These are phyloP conservation scores for Martiniozyma asiatica DNA, from an alignment of 1,139 yeast species.

Conservation along the genomic window DNA sequence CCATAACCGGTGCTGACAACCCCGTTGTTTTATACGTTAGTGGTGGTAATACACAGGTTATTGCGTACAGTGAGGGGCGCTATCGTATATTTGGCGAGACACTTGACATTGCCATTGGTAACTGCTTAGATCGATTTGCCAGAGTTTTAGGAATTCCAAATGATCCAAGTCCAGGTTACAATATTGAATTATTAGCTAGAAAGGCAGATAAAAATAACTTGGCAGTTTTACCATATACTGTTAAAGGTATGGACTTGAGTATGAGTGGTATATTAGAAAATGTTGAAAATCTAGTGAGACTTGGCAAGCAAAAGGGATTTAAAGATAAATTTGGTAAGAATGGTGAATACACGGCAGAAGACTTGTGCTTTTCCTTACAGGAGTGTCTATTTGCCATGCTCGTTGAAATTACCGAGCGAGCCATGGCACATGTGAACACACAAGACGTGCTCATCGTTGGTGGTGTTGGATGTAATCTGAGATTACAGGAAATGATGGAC, in stretches of 20 bases:
- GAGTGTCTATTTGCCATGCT: slow-evolving; percentile 91
- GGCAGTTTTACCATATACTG: slow-evolving; percentile 83
- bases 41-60: slow-evolving; percentile 97
- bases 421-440: slow-evolving; percentile 94
- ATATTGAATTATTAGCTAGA: slow-evolving; percentile 88
- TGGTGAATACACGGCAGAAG: slow-evolving; percentile 54
- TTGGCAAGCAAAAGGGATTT: slow-evolving; percentile 2
- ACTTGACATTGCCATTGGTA: slow-evolving; percentile 92
- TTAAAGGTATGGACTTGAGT: slow-evolving; percentile 95
- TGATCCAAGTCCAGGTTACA: slow-evolving; percentile 95
- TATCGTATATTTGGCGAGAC: slow-evolving; percentile 97
- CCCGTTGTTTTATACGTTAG: slow-evolving; percentile 95
- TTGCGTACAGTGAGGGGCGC: slow-evolving; percentile 87
- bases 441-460: slow-evolving; percentile 90
- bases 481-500: slow-evolving; percentile 94
- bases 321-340: slow-evolving; percentile 50
- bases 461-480: slow-evolving; percentile 90
- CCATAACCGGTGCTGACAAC: slow-evolving; percentile 87
- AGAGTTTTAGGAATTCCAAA: slow-evolving; percentile 79
- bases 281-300: slow-evolving; percentile 59
- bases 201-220: slow-evolving; percentile 43
- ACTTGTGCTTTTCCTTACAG: slow-evolving; percentile 83
- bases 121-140: slow-evolving; percentile 92
- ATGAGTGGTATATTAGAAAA: slow-evolving; percentile 91
- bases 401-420: slow-evolving; percentile 95